These are phyloP conservation scores for Nannochloris sp. DNA, from an alignment of 139 green algal species.

Conservation along the genomic window DNA sequence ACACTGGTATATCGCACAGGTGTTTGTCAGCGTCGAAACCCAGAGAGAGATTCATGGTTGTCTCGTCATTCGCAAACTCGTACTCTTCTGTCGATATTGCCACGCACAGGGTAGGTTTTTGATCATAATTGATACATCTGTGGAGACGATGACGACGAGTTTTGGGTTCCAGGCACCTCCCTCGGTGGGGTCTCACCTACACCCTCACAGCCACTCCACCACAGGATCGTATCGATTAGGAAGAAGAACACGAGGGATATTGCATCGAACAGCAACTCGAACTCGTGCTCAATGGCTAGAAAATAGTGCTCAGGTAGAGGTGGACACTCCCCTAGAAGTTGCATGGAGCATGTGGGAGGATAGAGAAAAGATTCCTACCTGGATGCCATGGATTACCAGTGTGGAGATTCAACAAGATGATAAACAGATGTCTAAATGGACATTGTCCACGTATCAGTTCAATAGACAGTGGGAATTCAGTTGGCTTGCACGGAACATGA, in stretches of 20 bases:
- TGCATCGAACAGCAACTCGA: not conserved
- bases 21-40: too few relatives aligned
- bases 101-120: too few relatives aligned
- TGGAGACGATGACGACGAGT: too few relatives aligned
- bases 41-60: too few relatives aligned
- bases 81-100: too few relatives aligned
- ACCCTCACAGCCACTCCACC: too few relatives aligned
- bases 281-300: conserved; percentile 44
- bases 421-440: conserved; percentile 63
- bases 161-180: too few relatives aligned
- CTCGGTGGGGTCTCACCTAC: too few relatives aligned
- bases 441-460: conserved; percentile 74
- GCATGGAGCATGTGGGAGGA: conserved; percentile 75
- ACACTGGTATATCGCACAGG: too few relatives aligned
- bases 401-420: conserved; percentile 63
- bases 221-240: not conserved
- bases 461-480: conserved; percentile 69
- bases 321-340: conserved; percentile 55
- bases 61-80: too few relatives aligned
- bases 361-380: conserved; percentile 64
- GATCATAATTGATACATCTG: too few relatives aligned
- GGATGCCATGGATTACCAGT: conserved; percentile 88
- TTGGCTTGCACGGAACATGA: conserved; percentile 76
- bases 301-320: conserved; percentile 57
- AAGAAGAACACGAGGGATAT: not conserved